phyloP scores from a whole-genome alignment of 2,329 filamentous ascomycete species.

The Hortaea werneckii region DNA sequence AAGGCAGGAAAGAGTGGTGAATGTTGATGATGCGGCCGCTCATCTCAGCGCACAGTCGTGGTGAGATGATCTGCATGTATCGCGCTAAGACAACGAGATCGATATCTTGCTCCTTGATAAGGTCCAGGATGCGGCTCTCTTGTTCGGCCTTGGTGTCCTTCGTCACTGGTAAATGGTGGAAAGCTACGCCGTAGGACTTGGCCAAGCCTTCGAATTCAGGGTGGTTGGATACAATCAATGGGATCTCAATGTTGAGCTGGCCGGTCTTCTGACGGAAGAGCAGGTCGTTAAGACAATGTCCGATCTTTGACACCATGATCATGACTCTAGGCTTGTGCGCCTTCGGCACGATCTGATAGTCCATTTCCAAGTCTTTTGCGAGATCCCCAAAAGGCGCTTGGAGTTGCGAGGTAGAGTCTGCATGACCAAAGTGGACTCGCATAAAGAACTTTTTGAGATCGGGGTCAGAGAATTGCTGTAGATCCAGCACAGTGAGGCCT shows the following conservation, averaged over 20 bases:
- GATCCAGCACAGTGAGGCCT: conserved; percentile 70
- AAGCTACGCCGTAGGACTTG: conserved; percentile 63
- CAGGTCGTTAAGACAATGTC: conserved; percentile 75
- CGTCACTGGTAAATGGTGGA: conserved; percentile 71
- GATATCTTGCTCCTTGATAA: conserved; percentile 58
- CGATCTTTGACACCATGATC: conserved; percentile 86
- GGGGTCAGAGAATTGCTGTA: conserved; percentile 75
- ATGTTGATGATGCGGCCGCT: conserved; percentile 85
- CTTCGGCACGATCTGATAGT: conserved; percentile 60
- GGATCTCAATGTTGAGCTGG: conserved; percentile 65
- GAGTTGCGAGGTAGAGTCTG: conserved; percentile 40
- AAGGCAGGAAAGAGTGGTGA: conserved; percentile 77
- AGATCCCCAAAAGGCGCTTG: conserved; percentile 48
- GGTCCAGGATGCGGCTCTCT: conserved; percentile 59
- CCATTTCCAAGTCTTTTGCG: conserved; percentile 55
- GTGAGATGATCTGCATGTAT: conserved; percentile 81
- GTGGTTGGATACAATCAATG: conserved; percentile 75
- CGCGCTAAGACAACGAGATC: conserved; percentile 73
- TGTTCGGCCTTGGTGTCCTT: conserved; percentile 68
- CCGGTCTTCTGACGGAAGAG: conserved; percentile 68
- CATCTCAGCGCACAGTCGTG: conserved; percentile 65
- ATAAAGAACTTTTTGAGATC: conserved; percentile 72
- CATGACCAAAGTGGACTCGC: conserved; percentile 70
- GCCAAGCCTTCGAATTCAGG: conserved; percentile 61
- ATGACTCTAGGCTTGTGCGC: conserved; percentile 63